Percentiles rank a stretch among this genome's conserved stretches.
Conservation (phyloP, 2,329 filamentous ascomycete genomes). For the Metarhizium rileyi region DNA sequence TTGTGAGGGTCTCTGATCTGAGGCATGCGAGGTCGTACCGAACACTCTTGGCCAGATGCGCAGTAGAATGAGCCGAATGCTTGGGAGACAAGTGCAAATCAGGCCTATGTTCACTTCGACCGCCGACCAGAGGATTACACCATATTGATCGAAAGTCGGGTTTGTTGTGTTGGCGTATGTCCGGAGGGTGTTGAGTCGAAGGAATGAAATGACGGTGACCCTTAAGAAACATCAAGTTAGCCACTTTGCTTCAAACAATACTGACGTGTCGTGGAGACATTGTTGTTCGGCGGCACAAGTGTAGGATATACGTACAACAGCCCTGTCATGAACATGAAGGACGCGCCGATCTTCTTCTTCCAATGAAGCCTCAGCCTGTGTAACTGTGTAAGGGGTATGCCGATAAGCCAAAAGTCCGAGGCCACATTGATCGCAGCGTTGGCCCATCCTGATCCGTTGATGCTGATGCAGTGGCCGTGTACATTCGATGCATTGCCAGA, state of each 20-base stretch:
- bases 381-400: conserved; percentile 31
- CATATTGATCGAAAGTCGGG: conserved; percentile 18
- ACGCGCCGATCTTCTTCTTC: conserved; percentile 30
- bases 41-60: conserved; percentile 22
- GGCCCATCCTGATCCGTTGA: conserved; percentile 34
- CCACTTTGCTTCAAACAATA: background rate
- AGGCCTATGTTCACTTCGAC: conserved; percentile 24
- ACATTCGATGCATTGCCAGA: conserved; percentile 18
- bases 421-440: conserved; percentile 36
- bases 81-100: conserved; percentile 23
- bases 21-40: background rate
- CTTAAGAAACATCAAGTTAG: conserved; percentile 6
- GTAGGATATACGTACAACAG: conserved; percentile 15
- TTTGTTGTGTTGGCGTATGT: conserved; percentile 17
- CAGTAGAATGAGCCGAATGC: conserved; percentile 18
- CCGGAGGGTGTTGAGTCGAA: conserved; percentile 20
- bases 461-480: conserved; percentile 32
- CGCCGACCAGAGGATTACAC: conserved; percentile 19
- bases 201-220: conserved; percentile 21
- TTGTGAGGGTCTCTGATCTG: background rate
- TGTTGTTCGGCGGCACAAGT: background rate
- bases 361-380: conserved; percentile 23
- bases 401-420: conserved; percentile 36
- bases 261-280: no score
- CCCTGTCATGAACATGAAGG: conserved; percentile 33